Conservation (phyloP, 345 rosid species). For the Hypericum perforatum region DNA sequence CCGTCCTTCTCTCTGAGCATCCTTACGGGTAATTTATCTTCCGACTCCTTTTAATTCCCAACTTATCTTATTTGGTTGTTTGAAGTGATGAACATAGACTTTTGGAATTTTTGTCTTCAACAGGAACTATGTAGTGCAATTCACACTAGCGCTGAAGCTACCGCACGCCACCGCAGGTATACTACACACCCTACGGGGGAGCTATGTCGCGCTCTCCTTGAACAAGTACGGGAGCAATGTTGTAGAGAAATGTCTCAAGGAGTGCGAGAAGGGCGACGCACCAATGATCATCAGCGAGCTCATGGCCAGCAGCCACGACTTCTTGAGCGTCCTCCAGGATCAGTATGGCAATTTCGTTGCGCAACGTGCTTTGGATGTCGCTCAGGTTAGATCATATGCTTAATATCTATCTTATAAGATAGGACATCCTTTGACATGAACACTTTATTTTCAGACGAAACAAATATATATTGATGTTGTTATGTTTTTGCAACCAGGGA, state of each 20-base stretch:
- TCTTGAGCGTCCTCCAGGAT: conserved; percentile 36
- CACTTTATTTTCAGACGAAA: too few relatives aligned
- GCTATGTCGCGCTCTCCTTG: conserved; percentile 36
- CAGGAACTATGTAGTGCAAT: conserved; percentile 76
- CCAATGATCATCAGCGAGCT: conserved; percentile 38
- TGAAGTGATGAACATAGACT: background rate
- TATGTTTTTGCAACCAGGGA: too few relatives aligned
- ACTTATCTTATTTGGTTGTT: background rate
- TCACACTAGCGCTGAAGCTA: conserved; percentile 27
- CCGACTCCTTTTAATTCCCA: too few relatives aligned
- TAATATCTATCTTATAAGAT: too few relatives aligned
- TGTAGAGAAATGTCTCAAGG: conserved; percentile 54
- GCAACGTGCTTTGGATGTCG: conserved; percentile 42
- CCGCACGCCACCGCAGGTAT: conserved; percentile 24
- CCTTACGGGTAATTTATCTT: conserved; percentile 36
- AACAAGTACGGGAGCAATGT: conserved; percentile 68
- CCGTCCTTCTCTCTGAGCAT: conserved; percentile 41
- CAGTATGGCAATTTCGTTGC: conserved; percentile 65
- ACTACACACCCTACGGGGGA: conserved; percentile 34
- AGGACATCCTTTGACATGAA: too few relatives aligned
- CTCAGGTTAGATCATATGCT: conserved; percentile 38
- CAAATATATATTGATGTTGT: too few relatives aligned
- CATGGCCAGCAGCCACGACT: conserved; percentile 13
- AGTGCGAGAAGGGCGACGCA: conserved; percentile 17
- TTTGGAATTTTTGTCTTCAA: too few relatives aligned